These are phyloP conservation scores for Phlegmacium glaucopus DNA, from an alignment of 768 basidiomycete species.

Conservation along the genomic window DNA sequence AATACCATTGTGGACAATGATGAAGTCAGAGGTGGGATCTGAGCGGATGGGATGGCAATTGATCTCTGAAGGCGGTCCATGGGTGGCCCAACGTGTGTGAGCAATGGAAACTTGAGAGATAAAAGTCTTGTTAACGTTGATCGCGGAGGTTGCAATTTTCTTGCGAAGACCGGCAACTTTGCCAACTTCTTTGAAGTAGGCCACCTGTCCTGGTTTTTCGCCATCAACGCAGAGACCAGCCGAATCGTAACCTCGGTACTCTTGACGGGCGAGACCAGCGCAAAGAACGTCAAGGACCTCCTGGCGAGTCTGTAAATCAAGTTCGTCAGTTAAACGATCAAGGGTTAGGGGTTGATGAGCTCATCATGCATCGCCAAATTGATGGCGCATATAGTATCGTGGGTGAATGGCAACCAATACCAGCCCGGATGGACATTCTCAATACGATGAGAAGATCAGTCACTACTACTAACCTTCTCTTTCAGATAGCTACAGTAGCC, in stretches of 20 bases:
- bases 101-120: conserved; percentile 93
- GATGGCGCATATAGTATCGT: neutral
- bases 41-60: conserved; percentile 97
- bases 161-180: conserved; percentile 93
- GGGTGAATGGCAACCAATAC: no score
- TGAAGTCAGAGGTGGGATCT: conserved; percentile 79
- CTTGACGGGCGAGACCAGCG: conserved; percentile 89
- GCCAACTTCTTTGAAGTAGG: conserved; percentile 97
- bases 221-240: conserved; percentile 91
- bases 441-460: conserved; percentile 2
- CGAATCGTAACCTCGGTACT: conserved; percentile 98
- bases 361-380: conserved; percentile 12
- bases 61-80: conserved; percentile 80
- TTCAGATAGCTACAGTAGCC: conserved; percentile 92
- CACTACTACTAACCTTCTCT: conserved; percentile 71
- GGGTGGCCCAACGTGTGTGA: conserved; percentile 99
- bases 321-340: conserved; percentile 2
- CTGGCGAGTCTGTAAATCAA: conserved; percentile 66
- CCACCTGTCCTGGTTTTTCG: conserved; percentile 70
- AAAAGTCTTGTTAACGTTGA: conserved; percentile 76
- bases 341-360: conserved; percentile 14
- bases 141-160: conserved; percentile 67
- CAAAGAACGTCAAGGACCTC: conserved; percentile 88
- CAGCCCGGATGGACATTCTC: neutral
- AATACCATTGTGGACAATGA: conserved; percentile 97